These are phyloP conservation scores for Rubia peregrina DNA, from an alignment of 305 asterid genomes.

Conservation along the genomic window DNA sequence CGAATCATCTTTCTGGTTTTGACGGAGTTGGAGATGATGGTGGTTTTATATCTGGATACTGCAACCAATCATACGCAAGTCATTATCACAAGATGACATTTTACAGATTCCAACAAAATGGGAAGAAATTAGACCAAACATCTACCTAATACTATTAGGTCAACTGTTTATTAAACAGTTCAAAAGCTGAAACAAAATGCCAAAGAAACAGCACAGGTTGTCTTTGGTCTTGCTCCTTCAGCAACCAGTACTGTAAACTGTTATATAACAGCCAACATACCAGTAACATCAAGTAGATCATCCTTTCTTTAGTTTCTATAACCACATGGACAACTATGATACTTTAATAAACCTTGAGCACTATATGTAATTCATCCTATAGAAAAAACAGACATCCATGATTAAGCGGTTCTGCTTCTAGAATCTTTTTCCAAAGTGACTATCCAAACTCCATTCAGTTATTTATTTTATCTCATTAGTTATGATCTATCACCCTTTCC, in stretches of 20 bases:
- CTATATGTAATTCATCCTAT: neutral
- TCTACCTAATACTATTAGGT: neutral
- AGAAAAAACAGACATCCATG: neutral
- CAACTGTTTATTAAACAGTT: neutral
- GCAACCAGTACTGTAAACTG: neutral
- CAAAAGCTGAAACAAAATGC: neutral
- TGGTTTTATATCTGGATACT: conserved; percentile 84
- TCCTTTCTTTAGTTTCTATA: no score
- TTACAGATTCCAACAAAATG: neutral
- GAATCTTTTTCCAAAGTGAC: neutral
- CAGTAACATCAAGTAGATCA: neutral
- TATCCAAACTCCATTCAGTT: neutral
- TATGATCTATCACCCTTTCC: neutral
- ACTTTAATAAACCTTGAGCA: neutral
- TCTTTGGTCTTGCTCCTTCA: neutral
- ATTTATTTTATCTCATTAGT: neutral
- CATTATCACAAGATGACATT: neutral
- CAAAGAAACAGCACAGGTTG: no score
- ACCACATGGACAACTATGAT: neutral
- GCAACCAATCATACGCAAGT: conserved; percentile 29
- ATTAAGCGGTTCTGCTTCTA: neutral
- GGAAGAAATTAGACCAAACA: neutral
- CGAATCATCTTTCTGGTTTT: conserved; percentile 45
- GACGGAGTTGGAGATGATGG: conserved; percentile 94
- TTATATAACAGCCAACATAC: neutral